These are phyloP conservation scores for Coemansia furcata DNA, from an alignment of 192 early-diverging fungal genomes.

Conservation along the genomic window DNA sequence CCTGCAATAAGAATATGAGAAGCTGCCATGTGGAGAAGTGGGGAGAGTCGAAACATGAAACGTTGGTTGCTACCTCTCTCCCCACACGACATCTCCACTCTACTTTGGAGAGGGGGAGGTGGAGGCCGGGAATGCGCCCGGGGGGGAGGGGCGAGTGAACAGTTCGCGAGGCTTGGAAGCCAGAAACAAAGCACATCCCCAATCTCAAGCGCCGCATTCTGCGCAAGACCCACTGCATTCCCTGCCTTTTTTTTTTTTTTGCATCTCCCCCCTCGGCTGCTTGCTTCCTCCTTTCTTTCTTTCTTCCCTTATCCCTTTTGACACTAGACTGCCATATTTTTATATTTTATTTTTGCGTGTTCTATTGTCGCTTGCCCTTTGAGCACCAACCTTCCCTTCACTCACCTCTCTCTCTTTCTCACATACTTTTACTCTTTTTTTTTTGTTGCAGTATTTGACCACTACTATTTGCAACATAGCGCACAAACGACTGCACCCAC, in stretches of 20 bases:
- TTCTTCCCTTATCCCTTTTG: background rate
- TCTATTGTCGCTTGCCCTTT: background rate
- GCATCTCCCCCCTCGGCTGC: background rate
- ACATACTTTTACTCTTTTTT: background rate
- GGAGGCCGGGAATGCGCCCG: slow-evolving; percentile 1
- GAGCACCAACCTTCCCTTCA: background rate
- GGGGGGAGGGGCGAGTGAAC: background rate
- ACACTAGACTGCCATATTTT: slow-evolving; percentile 4
- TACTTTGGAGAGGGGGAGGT: background rate
- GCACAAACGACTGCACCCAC: background rate
- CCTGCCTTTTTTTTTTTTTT: background rate
- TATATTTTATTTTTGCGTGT: background rate
- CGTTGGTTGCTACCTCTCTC: background rate
- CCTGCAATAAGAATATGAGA: too few relatives aligned
- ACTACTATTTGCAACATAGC: background rate
- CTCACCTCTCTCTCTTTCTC: background rate
- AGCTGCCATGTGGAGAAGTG: background rate
- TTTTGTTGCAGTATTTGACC: background rate
- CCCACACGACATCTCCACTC: background rate
- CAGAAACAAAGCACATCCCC: slow-evolving; percentile 3
- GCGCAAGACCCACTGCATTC: background rate
- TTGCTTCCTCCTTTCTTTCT: slow-evolving; percentile 5
- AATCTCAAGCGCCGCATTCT: background rate
- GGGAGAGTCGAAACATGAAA: background rate
- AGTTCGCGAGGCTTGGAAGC: slow-evolving; percentile 1